Percentiles rank a stretch among this genome's conserved stretches.
Evolutionary conservation across 192 early-diverging fungal species (phyloP).

Genomic region (Helicostylum pulchrum): DNA sequence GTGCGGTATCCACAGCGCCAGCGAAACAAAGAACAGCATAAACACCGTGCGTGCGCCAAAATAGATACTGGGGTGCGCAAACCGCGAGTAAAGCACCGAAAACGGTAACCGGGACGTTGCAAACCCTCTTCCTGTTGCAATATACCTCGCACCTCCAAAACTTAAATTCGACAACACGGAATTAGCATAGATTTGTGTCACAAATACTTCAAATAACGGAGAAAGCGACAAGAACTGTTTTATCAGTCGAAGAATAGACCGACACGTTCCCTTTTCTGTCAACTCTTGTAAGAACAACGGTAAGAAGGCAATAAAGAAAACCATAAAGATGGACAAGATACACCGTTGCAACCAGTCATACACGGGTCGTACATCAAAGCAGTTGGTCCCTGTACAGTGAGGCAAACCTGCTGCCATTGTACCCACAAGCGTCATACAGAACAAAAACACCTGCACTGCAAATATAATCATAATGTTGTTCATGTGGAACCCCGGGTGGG

Average conservation of each 20-base stretch:
- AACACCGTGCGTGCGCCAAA: slow-evolving; percentile 60
- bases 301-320: slow-evolving; percentile 66
- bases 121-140: slow-evolving; percentile 71
- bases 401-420: slow-evolving; percentile 51
- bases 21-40: slow-evolving; percentile 60
- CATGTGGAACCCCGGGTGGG: slow-evolving; percentile 73
- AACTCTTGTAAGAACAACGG: slow-evolving; percentile 72
- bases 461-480: slow-evolving; percentile 76
- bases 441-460: slow-evolving; percentile 65
- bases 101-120: slow-evolving; percentile 65
- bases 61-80: slow-evolving; percentile 64
- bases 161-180: slow-evolving; percentile 64
- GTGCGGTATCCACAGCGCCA: slow-evolving; percentile 55
- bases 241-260: slow-evolving; percentile 52
- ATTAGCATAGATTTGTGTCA: slow-evolving; percentile 69
- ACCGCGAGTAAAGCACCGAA: slow-evolving; percentile 59
- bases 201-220: slow-evolving; percentile 67
- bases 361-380: slow-evolving; percentile 57
- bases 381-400: slow-evolving; percentile 48
- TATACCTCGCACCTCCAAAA: slow-evolving; percentile 67
- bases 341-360: slow-evolving; percentile 64
- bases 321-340: slow-evolving; percentile 65
- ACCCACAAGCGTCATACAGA: slow-evolving; percentile 60
- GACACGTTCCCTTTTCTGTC: slow-evolving; percentile 63
- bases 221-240: slow-evolving; percentile 70